Evolutionary conservation across 768 basidiomycete genomes (phyloP).

Genomic region (Cystobasidium tubakii): DNA sequence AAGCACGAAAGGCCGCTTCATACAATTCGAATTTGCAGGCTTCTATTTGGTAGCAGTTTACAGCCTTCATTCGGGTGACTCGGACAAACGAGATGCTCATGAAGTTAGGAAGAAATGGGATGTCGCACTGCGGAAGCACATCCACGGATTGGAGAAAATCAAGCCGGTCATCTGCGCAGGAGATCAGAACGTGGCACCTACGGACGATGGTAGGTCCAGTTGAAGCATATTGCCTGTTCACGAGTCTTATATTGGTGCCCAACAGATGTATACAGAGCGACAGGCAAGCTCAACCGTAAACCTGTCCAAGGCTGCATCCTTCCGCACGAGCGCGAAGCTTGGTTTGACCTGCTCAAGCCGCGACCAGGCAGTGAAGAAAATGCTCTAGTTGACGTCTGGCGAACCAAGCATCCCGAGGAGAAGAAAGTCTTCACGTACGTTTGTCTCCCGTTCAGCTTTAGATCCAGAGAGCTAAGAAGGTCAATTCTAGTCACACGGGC

Average conservation of each 20-base stretch:
- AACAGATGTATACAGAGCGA: conserved; percentile 21
- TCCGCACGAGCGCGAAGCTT: conserved; percentile 31
- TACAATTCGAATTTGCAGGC: conserved; percentile 6
- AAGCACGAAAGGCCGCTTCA: conserved; percentile 17
- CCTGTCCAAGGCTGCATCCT: conserved; percentile 32
- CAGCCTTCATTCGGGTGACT: conserved; percentile 19
- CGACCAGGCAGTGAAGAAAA: background rate
- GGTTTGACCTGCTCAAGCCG: conserved; percentile 10
- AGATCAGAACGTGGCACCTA: conserved; percentile 31
- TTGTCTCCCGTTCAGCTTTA: background rate
- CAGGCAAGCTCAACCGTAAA: conserved; percentile 19
- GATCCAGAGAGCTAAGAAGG: background rate
- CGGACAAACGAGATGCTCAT: background rate
- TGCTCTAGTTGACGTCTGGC: conserved; percentile 20
- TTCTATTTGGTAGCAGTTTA: conserved; percentile 32
- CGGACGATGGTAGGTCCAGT: conserved; percentile 21
- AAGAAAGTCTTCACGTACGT: conserved; percentile 33
- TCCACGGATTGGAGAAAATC: background rate
- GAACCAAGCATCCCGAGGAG: conserved; percentile 5
- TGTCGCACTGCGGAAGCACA: conserved; percentile 6
- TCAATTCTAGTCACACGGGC: conserved; percentile 12
- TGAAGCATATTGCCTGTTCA: no score
- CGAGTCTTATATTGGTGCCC: background rate
- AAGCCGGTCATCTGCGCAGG: conserved; percentile 29
- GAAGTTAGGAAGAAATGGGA: conserved; percentile 6